Evolutionary conservation across 176 grass and related monocot species (phyloP).

Genomic region (Bolboschoenus planiculmis): DNA sequence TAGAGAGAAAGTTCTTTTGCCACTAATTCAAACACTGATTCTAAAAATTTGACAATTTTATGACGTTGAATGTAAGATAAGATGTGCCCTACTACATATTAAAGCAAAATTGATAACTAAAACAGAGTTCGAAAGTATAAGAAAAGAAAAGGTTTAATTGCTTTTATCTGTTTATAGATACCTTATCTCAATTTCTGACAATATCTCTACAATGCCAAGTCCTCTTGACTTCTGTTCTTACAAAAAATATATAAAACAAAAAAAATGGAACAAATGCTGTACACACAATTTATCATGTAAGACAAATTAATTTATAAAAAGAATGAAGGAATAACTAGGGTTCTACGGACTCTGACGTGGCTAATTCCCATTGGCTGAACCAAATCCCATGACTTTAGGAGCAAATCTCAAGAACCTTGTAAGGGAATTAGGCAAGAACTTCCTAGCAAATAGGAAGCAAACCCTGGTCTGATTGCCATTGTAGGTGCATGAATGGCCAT

Average conservation of each 20-base stretch:
- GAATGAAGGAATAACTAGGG: conserved; percentile 9
- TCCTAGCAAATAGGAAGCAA: conserved; percentile 67
- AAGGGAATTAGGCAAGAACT: conserved; percentile 61
- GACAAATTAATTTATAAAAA: conserved; percentile 1
- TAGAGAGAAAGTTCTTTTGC: no score
- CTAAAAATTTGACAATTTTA: neutral
- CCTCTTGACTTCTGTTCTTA: neutral
- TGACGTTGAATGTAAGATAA: neutral
- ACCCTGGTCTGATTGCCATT: conserved; percentile 39
- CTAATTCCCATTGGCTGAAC: conserved; percentile 4
- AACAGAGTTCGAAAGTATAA: neutral
- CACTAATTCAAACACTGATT: no score
- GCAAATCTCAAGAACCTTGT: conserved; percentile 58
- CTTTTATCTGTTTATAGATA: neutral
- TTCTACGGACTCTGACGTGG: neutral
- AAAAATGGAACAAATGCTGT: neutral
- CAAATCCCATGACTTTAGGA: conserved; percentile 59
- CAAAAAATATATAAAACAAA: neutral
- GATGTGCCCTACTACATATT: neutral
- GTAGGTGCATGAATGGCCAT: conserved; percentile 36
- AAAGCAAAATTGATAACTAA: neutral
- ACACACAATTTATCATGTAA: neutral
- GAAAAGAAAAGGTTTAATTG: neutral
- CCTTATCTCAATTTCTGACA: neutral
- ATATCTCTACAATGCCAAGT: conserved; percentile 2